These are phyloP conservation scores for Cytospora schulzeri DNA, from an alignment of 2,329 filamentous ascomycete species.

Conservation along the genomic window DNA sequence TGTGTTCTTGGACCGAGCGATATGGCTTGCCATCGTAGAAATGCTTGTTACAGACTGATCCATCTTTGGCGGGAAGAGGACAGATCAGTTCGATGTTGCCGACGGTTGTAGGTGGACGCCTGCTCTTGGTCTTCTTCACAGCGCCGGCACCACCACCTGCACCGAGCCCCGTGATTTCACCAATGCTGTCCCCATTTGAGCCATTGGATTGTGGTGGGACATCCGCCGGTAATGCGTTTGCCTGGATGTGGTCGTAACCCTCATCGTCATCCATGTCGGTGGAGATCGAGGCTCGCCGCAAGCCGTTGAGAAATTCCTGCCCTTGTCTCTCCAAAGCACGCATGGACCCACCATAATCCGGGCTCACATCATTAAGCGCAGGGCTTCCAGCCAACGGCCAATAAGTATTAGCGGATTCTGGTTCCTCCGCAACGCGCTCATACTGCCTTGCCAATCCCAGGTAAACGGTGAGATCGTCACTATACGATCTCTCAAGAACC, in stretches of 20 bases:
- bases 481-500: conserved; percentile 25
- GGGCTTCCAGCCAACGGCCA: conserved; percentile 9
- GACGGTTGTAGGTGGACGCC: not conserved
- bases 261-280: conserved; percentile 7
- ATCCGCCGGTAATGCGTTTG: conserved; percentile 27
- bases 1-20: conserved; percentile 99
- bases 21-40: conserved; percentile 47
- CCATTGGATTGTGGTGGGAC: conserved; percentile 11
- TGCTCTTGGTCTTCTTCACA: conserved; percentile 13
- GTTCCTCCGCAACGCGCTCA: conserved; percentile 4
- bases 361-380: conserved; percentile 8
- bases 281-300: conserved; percentile 17
- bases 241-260: conserved; percentile 28
- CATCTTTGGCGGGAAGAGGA: conserved; percentile 3
- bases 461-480: conserved; percentile 17
- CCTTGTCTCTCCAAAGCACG: conserved; percentile 2
- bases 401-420: conserved; percentile 10
- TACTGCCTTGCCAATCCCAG: conserved; percentile 17
- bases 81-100: not conserved
- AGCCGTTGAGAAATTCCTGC: conserved; percentile 10
- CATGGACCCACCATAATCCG: conserved; percentile 4
- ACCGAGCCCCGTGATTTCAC: not conserved
- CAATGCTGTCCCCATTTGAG: conserved; percentile 23
- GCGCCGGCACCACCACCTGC: not conserved
- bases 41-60: conserved; percentile 13